phyloP scores from a whole-genome alignment of 768 basidiomycete genomes.

The Tylopilus rubrobrunneus region DNA sequence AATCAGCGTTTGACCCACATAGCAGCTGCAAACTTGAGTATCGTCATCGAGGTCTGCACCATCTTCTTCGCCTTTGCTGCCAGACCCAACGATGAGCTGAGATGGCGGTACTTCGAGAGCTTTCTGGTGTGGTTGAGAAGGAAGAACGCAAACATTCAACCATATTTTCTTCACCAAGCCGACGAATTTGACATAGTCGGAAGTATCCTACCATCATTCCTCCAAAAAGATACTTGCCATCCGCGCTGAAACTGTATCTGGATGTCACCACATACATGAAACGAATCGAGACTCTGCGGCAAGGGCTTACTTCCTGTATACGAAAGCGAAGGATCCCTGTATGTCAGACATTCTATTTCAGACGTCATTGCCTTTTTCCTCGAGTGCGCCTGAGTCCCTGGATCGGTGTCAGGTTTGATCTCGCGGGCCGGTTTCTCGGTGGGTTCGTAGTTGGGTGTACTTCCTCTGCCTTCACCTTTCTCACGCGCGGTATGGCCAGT shows the following conservation, averaged over 20 bases:
- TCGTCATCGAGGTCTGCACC: conserved; percentile 70
- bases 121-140: conserved; percentile 41
- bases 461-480: not conserved
- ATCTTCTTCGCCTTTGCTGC: conserved; percentile 47
- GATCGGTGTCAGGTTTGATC: conserved; percentile 21
- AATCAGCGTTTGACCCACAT: conserved; percentile 33
- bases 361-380: not conserved
- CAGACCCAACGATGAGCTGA: conserved; percentile 59
- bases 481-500: not conserved
- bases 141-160: not conserved
- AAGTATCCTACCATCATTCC: conserved; percentile 80
- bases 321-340: conserved; percentile 69
- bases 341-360: too few species aligned
- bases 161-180: conserved; percentile 53
- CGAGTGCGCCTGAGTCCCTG: not conserved
- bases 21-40: conserved; percentile 70
- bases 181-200: conserved; percentile 67
- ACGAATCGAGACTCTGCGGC: not conserved
- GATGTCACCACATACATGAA: not conserved
- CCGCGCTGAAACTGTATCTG: conserved; percentile 63
- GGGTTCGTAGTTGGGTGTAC: not conserved
- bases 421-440: not conserved
- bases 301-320: conserved; percentile 47
- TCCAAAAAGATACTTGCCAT: conserved; percentile 68
- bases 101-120: conserved; percentile 59